These are phyloP conservation scores for Chytriomyces confervae DNA, from an alignment of 192 early-diverging fungal genomes.

Conservation along the genomic window DNA sequence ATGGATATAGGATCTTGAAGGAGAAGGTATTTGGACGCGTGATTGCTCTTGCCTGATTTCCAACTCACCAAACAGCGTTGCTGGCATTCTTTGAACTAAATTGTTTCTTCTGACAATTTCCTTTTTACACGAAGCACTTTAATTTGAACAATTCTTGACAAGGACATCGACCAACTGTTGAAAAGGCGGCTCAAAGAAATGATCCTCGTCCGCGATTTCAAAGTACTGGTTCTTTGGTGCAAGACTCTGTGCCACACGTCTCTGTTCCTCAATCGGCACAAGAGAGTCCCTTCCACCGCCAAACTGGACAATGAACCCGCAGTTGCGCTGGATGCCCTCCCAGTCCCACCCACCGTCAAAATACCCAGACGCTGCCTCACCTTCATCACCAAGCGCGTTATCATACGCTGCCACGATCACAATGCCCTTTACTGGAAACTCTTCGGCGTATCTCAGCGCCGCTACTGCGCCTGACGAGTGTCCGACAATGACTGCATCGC, in stretches of 20 bases:
- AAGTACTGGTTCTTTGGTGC: background rate
- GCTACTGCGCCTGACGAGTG: constrained; percentile 14
- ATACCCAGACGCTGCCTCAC: constrained; percentile 3
- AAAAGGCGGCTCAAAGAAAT: constrained; percentile 22
- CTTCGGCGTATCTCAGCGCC: constrained; percentile 2
- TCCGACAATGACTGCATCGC: constrained; percentile 1
- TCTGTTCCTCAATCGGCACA: background rate
- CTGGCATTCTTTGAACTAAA: too few relatives aligned
- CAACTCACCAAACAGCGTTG: too few relatives aligned
- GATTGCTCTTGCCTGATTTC: too few relatives aligned
- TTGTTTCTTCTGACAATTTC: too few relatives aligned
- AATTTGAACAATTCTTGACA: constrained; percentile 3
- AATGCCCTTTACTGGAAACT: background rate
- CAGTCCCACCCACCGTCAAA: constrained; percentile 13
- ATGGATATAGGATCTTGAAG: too few relatives aligned
- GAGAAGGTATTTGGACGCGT: too few relatives aligned
- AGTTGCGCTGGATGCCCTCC: background rate
- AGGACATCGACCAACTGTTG: background rate
- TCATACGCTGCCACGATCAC: constrained; percentile 13
- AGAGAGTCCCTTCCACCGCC: background rate
- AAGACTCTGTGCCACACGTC: background rate
- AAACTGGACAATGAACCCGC: constrained; percentile 22
- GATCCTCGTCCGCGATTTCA: background rate
- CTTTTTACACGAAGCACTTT: too few relatives aligned
- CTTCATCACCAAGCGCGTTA: constrained; percentile 6